Conservation (phyloP, 306 rosid species). For the Castanea crenata region DNA sequence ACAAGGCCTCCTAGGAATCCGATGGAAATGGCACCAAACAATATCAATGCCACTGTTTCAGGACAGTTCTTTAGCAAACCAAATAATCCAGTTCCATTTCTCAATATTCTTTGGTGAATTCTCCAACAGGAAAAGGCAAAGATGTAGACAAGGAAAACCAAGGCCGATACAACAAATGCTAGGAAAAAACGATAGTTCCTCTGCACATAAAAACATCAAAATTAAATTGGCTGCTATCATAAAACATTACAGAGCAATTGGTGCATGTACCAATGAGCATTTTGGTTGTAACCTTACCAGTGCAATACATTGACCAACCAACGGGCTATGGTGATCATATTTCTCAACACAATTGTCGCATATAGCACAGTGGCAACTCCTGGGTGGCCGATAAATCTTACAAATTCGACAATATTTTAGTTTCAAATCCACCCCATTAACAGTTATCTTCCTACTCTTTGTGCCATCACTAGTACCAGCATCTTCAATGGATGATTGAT, state of each 20-base stretch:
- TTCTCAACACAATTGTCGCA: conserved; percentile 38
- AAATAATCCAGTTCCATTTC: not conserved
- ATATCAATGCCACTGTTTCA: conserved; percentile 33
- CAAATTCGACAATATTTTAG: conserved; percentile 33
- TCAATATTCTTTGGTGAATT: conserved; percentile 19
- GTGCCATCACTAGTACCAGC: not conserved
- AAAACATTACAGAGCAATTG: not conserved
- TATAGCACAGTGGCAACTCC: conserved; percentile 40
- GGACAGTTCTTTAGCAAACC: conserved; percentile 29
- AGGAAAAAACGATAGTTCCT: conserved; percentile 34
- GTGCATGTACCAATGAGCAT: not conserved
- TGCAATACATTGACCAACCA: conserved; percentile 42
- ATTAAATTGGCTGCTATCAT: not conserved
- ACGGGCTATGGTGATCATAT: conserved; percentile 44
- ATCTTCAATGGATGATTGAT: conserved; percentile 13
- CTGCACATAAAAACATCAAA: conserved; percentile 20
- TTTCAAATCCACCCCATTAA: conserved; percentile 33
- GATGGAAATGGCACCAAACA: conserved; percentile 25
- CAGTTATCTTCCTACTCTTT: conserved; percentile 12
- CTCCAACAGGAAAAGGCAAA: conserved; percentile 33
- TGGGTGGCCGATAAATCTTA: conserved; percentile 35
- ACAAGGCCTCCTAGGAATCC: conserved; percentile 24
- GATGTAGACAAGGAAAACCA: conserved; percentile 27
- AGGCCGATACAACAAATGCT: conserved; percentile 15
- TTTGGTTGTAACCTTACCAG: conserved; percentile 18